These are phyloP conservation scores for Talaromyces piceae DNA, from an alignment of 2,329 filamentous ascomycete species.

Conservation along the genomic window DNA sequence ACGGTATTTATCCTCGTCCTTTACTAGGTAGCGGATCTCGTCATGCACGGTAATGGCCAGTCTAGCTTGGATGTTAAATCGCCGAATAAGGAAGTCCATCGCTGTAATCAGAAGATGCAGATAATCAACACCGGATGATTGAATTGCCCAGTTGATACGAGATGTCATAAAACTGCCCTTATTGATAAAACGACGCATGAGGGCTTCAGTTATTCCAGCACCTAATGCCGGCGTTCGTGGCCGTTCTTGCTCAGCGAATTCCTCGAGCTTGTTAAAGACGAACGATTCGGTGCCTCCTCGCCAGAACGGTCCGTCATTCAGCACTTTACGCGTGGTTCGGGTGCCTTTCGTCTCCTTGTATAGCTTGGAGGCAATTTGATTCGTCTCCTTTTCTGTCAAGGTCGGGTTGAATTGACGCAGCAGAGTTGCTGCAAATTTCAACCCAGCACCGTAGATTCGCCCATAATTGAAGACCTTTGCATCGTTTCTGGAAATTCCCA, in stretches of 20 bases:
- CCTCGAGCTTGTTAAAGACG: slow-evolving; percentile 96
- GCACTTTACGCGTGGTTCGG: slow-evolving; percentile 65
- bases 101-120: slow-evolving; percentile 84
- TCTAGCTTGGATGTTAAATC: slow-evolving; percentile 77
- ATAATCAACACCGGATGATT: slow-evolving; percentile 95
- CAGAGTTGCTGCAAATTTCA: slow-evolving; percentile 86
- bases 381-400: slow-evolving; percentile 71
- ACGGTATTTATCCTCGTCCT: slow-evolving; percentile 75
- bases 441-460: slow-evolving; percentile 93
- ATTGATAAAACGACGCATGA: slow-evolving; percentile 80
- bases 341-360: slow-evolving; percentile 87
- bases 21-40: slow-evolving; percentile 90
- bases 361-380: slow-evolving; percentile 66
- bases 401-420: slow-evolving; percentile 88
- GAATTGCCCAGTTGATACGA: slow-evolving; percentile 98
- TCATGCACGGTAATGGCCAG: slow-evolving; percentile 93
- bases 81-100: slow-evolving; percentile 88
- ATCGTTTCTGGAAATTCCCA: slow-evolving; percentile 90
- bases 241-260: slow-evolving; percentile 90
- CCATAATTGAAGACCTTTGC: slow-evolving; percentile 99
- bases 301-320: slow-evolving; percentile 79
- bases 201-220: slow-evolving; percentile 89
- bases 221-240: slow-evolving; percentile 88
- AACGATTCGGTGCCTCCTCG: slow-evolving; percentile 93
- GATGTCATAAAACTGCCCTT: slow-evolving; percentile 91